Base-by-base conservation (phyloP, 2,329 filamentous ascomycete genomes). In the Calycina herbarum region DNA sequence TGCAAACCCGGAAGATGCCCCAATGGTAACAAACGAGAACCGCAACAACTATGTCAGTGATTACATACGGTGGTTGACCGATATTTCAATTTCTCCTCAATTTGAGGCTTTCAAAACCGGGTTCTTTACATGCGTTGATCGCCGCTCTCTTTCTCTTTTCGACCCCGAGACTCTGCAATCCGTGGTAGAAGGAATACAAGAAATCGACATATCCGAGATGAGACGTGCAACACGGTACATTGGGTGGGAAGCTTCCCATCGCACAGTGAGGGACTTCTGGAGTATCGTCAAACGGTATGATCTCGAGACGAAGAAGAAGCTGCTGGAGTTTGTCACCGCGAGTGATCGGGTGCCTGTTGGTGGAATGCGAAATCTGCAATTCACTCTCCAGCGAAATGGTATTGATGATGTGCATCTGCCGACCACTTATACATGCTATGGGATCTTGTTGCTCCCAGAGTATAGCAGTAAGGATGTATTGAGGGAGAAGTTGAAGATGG, bases 241-340 rank as follows among this genome's bases (percentile, higher is more conserved):
- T 57, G 92, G 91, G 15, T 98, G 92, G 82, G 85, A 89, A 57
- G 81, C 87, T 0, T 82, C 81, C 0, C 89, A 95, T 70, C 86
- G 82, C 15, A 86, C 89, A 0, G 87, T 99, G 54, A 80, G 82
- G 29, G 86, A 91, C 71, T 98, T 99, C 76, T 99, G 95, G 95
- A 83, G 83, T 13, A 84, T 97, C 7, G 90, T 97, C 0, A 85
- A 85, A 69, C 78, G 76, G 42, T 95, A 86, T 74, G 83, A 87
- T 66, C 83, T 89, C 17, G 82, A 85, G 57, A 90, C 94, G 82
- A 90, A 90, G 77, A 85, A 88, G 62, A 87, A 86, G 72, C 80
- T 99, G 40, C 82, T 99, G 38, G 93, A 97, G 76, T 99, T 99
- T 74, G 94, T 99, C 35, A 99, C 95, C 15, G 94, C 94, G 0